Evolutionary conservation across 2,329 filamentous ascomycete genomes (phyloP), one percentile per base, ranked within the genome.

Genomic region (Annulohypoxylon truncatum): DNA sequence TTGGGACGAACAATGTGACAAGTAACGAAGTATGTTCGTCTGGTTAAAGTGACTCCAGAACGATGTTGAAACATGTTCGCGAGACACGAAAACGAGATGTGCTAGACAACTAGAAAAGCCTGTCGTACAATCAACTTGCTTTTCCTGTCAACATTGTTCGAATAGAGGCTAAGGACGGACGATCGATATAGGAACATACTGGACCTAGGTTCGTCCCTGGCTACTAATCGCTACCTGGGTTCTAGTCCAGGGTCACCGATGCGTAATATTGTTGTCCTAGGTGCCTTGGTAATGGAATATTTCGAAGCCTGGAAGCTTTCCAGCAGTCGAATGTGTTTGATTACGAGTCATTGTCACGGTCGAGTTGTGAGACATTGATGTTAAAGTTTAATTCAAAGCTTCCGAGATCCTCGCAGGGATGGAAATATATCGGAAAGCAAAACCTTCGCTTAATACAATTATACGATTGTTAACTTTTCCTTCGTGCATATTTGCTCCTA

Each of bases 331-430:
- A 18, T 1, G 8, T 54, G 22, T 13, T 42, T 29, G 51, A 29
- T 54, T 31, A 56, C 59, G 52, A 63, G 47, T 57, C 60, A 57
- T 57, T 57, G 26, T 46, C 38, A 46, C 40, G 15, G 42, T 52
- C 40, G 40, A 52, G 35, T 26, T 40, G 10, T n/a, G 46, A 42
- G 29, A 56, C 52, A 51, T 52, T 20, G n/a, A 57, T 52, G 31
- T 52, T 52, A 51, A 57, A 20, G 52, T 63, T 57, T 38, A 26
- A 52, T 44, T 18, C 6, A 29, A 24, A 20, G 26, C 20, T n/a
- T n/a, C n/a, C 47, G 38, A 47, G 57, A 29, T 35, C 24, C 24
- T 35, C 22, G n/a, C 60, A 38, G 44, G 60, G 60, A 57, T 63
- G 6, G 8, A 42, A 35, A 38, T 24, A 48, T 8, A 28, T 3